These are phyloP conservation scores for Prunus yedoensis DNA, from an alignment of 331 rosid species.

Conservation along the genomic window DNA sequence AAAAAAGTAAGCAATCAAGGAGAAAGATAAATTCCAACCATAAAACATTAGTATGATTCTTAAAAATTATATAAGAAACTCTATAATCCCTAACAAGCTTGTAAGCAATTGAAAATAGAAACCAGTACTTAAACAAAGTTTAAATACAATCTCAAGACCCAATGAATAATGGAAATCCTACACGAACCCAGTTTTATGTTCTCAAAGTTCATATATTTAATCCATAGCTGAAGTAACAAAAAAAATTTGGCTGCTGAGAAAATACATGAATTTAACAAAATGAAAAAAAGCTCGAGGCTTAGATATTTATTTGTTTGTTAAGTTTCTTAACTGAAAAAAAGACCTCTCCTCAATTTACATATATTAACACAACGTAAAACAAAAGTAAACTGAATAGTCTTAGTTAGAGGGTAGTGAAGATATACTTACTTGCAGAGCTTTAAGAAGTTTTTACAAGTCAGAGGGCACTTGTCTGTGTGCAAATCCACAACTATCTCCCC, in stretches of 20 bases:
- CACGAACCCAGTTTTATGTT: background rate
- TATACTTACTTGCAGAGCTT: constrained; percentile 81
- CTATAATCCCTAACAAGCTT: background rate
- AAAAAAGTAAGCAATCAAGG: background rate
- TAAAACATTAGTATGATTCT: too few species aligned
- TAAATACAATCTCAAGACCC: background rate
- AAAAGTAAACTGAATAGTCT: background rate
- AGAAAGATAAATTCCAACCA: too few species aligned
- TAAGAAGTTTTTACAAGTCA: constrained; percentile 85
- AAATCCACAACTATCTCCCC: constrained; percentile 88
- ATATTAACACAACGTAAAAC: background rate
- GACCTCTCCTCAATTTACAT: background rate
- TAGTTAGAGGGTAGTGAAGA: background rate
- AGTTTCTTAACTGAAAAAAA: background rate
- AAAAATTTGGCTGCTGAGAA: background rate
- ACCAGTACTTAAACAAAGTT: background rate
- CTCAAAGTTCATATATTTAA: too few species aligned
- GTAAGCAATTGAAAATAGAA: background rate
- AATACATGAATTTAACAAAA: background rate
- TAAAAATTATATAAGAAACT: background rate
- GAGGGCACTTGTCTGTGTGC: constrained; percentile 68
- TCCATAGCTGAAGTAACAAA: background rate
- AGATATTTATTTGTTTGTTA: background rate
- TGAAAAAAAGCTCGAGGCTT: background rate
- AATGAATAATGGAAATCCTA: background rate